Base-by-base conservation (phyloP, 148 eudicot genomes). In the Rhododendron ovatum region DNA sequence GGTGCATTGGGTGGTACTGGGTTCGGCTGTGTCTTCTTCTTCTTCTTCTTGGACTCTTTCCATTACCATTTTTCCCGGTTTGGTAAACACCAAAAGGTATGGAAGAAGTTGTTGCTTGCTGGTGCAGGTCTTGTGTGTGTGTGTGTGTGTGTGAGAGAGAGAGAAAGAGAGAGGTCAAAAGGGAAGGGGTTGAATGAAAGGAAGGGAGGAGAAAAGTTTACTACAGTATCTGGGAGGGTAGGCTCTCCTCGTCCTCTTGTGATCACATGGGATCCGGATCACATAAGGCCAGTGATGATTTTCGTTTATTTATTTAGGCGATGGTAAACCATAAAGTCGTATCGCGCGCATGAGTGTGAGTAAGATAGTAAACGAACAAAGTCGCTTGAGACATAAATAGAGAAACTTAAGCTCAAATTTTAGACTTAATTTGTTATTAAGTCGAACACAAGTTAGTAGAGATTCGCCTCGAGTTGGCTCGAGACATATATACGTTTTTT, bases 1-100 rank as follows among this genome's bases (percentile, higher is more conserved):
- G 3, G 83, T 82, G 85, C 98, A 96, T 61, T 87, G 92, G 89
- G 90, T 88, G 59, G 84, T 89, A 24, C 20, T 71, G 3, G 89
- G 89, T 3, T 88, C 90, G 0, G 89, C 92, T 41, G 82, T 93
- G 88, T 95, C 76, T 48, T 93, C 98, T 63, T 92, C 96, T 33
- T 87, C 76, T 67, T 93, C 98, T 55, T 93, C 96, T 41, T 87
- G 91, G 33, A 90, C 78, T 2, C 80, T 91, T 53, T 92, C 94
- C 94, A 92, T 84, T 67, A 85, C 91, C 93, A 90, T 88, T 65
- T 82, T 73, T 30, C 15, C n/a, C 26, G 7, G 22, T 7, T 59
- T 20, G 26, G n/a, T 22, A 59, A 22, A 6, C 51, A 22, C 2
- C 24, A 18, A 30, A 78, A 13, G 5, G 45, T 1, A 26, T 82